Conservation (phyloP, 129 eudicot species). For the Silybum marianum region DNA sequence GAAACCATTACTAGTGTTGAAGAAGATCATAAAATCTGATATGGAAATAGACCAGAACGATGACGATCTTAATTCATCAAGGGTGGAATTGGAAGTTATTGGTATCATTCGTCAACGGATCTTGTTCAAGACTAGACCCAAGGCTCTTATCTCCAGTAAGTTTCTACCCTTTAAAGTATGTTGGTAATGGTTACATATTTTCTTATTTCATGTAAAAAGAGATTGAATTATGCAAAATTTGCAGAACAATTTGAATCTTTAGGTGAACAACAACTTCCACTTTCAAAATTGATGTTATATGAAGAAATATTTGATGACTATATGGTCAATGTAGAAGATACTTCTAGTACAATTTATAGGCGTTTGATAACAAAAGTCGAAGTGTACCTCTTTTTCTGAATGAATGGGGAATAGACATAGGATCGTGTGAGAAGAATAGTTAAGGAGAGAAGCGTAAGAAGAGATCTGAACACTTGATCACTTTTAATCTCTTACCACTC, state of each 20-base stretch:
- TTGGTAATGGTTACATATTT: background rate
- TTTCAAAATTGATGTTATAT: background rate
- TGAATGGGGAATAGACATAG: too few relatives aligned
- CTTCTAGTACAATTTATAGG: background rate
- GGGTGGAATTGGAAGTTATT: slow-evolving; percentile 73
- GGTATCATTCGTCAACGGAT: slow-evolving; percentile 86
- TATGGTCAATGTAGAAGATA: background rate
- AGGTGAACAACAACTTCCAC: background rate
- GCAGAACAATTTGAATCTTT: background rate
- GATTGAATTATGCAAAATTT: background rate
- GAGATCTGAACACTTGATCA: too few relatives aligned
- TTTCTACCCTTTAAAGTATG: background rate
- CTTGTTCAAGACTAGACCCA: slow-evolving; percentile 90
- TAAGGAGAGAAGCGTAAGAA: too few relatives aligned
- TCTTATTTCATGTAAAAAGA: background rate
- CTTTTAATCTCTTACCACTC: too few relatives aligned
- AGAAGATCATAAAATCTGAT: slow-evolving; percentile 44
- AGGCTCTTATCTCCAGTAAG: slow-evolving; percentile 85
- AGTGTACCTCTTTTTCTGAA: background rate
- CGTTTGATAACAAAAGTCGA: slow-evolving; percentile 7
- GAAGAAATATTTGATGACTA: background rate
- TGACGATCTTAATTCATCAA: slow-evolving; percentile 26
- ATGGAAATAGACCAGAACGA: slow-evolving; percentile 33
- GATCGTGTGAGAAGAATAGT: too few relatives aligned
- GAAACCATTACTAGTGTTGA: slow-evolving; percentile 89